Base-by-base conservation (phyloP, 495 filamentous ascomycete genomes). In the Baudoinia panamericana region DNA sequence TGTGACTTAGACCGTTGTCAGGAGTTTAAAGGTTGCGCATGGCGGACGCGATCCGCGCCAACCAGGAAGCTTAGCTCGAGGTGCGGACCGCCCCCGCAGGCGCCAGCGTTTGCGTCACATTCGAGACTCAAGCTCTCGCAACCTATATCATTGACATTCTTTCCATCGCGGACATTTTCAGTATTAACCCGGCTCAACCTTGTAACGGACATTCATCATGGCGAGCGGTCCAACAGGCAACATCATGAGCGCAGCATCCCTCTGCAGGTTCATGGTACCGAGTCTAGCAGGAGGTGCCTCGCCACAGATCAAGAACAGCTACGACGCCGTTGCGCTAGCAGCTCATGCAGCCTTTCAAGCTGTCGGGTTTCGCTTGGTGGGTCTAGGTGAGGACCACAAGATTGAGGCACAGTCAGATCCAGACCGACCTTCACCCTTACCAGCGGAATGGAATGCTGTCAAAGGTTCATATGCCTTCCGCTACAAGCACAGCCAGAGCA, bases 401-500 rank as follows among this genome's bases (percentile, higher is more conserved):
- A 70, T 78, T 40, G 73, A 72, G 54, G 52, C 60, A 30, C 55
- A 61, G 4, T 67, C 71, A 45, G 66, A 73, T 27, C 50, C 58
- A 33, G 48, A 60, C 13, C 39, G 61, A 5, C 54, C 62, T 2
- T 52, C 55, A 32, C 67, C 76, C n/a, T 71, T 97, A 7, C 81
- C 82, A 3, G 16, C 67, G 13, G 67, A 76, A 65, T 94, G 86
- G 86, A 93, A 93, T 58, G 62, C 70, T 25, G 64, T 65, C 16
- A 70, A 69, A 45, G 66, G 64, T 48, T 72, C 69, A 27, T 80
- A 79, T 59, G 70, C 78, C 34, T 92, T 97, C 60, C 75, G 88
- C 38, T 97, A 96, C 63, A 72, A 77, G 2, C 92, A 94, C 53
- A 62, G 72, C n/a, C 84, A 95, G 57, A 92, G 85, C 0, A 74